These are phyloP conservation scores for Kappamyces sp. DNA, from an alignment of 192 early-diverging fungal species.

Conservation along the genomic window DNA sequence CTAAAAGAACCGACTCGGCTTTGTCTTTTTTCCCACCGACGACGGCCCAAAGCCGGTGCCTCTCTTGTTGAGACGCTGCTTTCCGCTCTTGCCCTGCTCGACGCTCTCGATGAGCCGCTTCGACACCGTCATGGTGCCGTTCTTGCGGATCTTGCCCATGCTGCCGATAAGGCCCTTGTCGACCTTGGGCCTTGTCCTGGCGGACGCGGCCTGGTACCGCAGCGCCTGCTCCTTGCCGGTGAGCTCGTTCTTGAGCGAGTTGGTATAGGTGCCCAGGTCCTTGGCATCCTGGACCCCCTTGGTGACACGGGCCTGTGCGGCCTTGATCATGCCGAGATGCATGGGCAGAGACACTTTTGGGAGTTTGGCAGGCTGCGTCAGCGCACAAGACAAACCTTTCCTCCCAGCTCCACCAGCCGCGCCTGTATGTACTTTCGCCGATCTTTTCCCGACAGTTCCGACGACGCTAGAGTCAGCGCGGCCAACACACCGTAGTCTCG, in stretches of 20 bases:
- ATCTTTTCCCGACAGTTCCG: slow-evolving; percentile 39
- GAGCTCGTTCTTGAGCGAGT: slow-evolving; percentile 30
- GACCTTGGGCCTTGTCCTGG: slow-evolving; percentile 23
- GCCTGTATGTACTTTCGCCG: slow-evolving; percentile 26
- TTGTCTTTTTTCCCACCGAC: no score
- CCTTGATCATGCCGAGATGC: slow-evolving; percentile 21
- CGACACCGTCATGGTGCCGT: slow-evolving; percentile 24
- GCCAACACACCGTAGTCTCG: slow-evolving; percentile 38
- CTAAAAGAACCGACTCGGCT: no score
- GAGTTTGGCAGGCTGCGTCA: slow-evolving; percentile 9
- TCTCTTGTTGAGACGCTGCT: slow-evolving; percentile 9
- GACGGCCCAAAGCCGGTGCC: slow-evolving; percentile 8
- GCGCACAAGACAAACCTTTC: slow-evolving; percentile 3
- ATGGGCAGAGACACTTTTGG: slow-evolving; percentile 34
- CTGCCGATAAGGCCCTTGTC: slow-evolving; percentile 23
- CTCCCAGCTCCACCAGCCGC: slow-evolving; percentile 40
- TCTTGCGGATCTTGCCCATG: slow-evolving; percentile 25
- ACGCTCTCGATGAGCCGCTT: slow-evolving; percentile 29
- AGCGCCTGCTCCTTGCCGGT: slow-evolving; percentile 18
- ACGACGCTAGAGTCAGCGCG: slow-evolving; percentile 15
- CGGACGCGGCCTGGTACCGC: slow-evolving; percentile 7
- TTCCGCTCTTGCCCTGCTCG: slow-evolving; percentile 13
- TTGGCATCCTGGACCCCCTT: slow-evolving; percentile 42
- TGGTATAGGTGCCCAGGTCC: slow-evolving; percentile 38
- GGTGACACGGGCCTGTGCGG: slow-evolving; percentile 22